Conservation (phyloP, 257 asterid genomes). For the Scutellaria baicalensis region DNA sequence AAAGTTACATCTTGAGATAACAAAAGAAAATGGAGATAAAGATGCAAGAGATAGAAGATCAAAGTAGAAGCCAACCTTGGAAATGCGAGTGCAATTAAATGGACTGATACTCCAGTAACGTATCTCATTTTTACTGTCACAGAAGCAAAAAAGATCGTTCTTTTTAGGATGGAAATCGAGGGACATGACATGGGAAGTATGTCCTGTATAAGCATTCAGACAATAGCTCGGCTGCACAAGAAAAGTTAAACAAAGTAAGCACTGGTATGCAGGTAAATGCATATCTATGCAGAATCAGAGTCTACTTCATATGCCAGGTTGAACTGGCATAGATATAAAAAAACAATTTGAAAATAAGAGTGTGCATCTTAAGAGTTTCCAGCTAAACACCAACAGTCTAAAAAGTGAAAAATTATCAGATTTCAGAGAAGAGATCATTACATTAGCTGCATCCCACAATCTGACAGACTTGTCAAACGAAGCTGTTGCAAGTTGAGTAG, state of each 20-base stretch:
- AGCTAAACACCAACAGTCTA: neutral
- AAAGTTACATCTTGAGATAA: neutral
- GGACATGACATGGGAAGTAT: slow-evolving; percentile 72
- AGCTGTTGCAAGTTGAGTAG: slow-evolving; percentile 84
- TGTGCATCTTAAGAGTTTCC: neutral
- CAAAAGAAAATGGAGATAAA: neutral
- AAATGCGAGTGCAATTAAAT: slow-evolving; percentile 58
- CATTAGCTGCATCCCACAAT: slow-evolving; percentile 97
- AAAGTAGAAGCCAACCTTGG: slow-evolving; percentile 44
- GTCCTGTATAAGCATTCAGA: slow-evolving; percentile 73
- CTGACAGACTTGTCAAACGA: slow-evolving; percentile 87
- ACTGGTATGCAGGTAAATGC: neutral
- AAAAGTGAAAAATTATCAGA: neutral
- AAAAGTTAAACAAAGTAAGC: slow-evolving; percentile 12
- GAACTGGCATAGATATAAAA: neutral
- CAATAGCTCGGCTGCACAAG: slow-evolving; percentile 83
- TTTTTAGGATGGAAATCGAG: slow-evolving; percentile 93
- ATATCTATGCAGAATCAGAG: neutral
- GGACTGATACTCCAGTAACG: slow-evolving; percentile 72
- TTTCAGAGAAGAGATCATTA: slow-evolving; percentile 26
- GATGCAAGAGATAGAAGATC: neutral
- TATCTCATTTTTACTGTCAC: slow-evolving; percentile 73
- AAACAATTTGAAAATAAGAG: neutral
- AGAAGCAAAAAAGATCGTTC: slow-evolving; percentile 88
- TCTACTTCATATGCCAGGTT: neutral